Base-by-base conservation (phyloP, 169 alveolate genomes). In the Hepatocystis sp. region DNA sequence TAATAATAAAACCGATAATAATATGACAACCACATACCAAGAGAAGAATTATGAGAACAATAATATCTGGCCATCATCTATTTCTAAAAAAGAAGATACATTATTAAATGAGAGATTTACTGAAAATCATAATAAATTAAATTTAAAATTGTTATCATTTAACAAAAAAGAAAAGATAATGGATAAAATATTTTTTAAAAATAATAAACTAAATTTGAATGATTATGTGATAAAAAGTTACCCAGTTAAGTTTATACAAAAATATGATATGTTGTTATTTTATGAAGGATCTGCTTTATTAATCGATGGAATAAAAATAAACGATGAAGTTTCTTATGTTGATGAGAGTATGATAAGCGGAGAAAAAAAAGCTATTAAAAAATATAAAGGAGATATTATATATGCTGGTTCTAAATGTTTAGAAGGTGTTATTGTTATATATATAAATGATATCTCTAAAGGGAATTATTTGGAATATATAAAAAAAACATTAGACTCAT, bases 261-360 rank as follows among this genome's bases (percentile, higher is more conserved):
- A 71, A 36, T 27, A 71, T 51, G 86, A 71, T 15, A 40, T 58
- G 10, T 71, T 71, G 49, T 47, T 71, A 34, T 71, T 71, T 42
- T 71, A 71, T 61, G 76, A 71, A 71, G 86, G 86, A 13, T 49
- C 32, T 7, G 58, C 86, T 21, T 42, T 71, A 58, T 63, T 71
- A 71, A 25, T 71, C 30, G 86, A 71, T 56, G 86, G 86, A 21
- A 71, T 71, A 1, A 71, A 71, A 42, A 44, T 71, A 23, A 71
- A 71, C 44, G 66, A 71, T 42, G 86, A 60, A 32, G 17, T 71
- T 23, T 56, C 86, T 19, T 23, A 42, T 71, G 61, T 71, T 25
- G 71, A 71, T 34, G 86, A 71, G 58, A 71, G 76, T 55, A 71
- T 71, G 86, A 71, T 71, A 56, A 71, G 76, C 58, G 86, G 86